Percentiles rank a stretch among this genome's conserved stretches.
These are phyloP conservation scores for Actinomucor elegans DNA, from an alignment of 371 early-diverging fungal genomes.

Conservation along the genomic window DNA sequence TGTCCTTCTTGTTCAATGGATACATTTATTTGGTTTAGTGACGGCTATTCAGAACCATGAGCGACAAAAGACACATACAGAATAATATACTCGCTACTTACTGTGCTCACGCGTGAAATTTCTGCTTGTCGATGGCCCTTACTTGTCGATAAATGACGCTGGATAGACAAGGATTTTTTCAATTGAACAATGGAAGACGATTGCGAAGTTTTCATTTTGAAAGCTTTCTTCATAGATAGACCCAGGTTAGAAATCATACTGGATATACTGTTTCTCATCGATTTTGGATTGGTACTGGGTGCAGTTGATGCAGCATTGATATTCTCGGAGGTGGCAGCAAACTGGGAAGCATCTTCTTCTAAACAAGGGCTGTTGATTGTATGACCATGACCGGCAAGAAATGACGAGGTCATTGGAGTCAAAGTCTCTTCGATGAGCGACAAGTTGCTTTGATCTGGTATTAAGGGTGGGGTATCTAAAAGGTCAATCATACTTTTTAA, in stretches of 20 bases:
- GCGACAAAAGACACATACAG: too few species aligned
- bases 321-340: too few species aligned
- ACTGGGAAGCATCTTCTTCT: too few species aligned
- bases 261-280: slow-evolving; percentile 10
- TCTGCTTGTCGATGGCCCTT: too few species aligned
- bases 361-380: not conserved
- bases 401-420: not conserved
- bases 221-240: slow-evolving; percentile 9
- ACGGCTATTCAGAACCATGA: too few species aligned
- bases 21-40: too few species aligned
- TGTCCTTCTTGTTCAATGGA: too few species aligned
- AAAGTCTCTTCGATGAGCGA: slow-evolving; percentile 9
- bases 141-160: not conserved
- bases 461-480: slow-evolving; percentile 6
- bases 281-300: not conserved
- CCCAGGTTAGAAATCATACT: slow-evolving; percentile 13
- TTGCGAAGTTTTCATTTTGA: slow-evolving; percentile 13
- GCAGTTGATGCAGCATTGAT: not conserved
- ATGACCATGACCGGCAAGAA: slow-evolving; percentile 1
- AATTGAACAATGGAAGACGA: not conserved
- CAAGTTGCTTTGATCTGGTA: not conserved
- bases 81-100: too few species aligned
- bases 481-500: slow-evolving; percentile 9
- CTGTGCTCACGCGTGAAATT: too few species aligned
- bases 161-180: slow-evolving; percentile 17